Evolutionary conservation across 2,329 filamentous ascomycete species (phyloP), one percentile per base, ranked within the genome.

Genomic region (Pseudogymnoascus sp.): DNA sequence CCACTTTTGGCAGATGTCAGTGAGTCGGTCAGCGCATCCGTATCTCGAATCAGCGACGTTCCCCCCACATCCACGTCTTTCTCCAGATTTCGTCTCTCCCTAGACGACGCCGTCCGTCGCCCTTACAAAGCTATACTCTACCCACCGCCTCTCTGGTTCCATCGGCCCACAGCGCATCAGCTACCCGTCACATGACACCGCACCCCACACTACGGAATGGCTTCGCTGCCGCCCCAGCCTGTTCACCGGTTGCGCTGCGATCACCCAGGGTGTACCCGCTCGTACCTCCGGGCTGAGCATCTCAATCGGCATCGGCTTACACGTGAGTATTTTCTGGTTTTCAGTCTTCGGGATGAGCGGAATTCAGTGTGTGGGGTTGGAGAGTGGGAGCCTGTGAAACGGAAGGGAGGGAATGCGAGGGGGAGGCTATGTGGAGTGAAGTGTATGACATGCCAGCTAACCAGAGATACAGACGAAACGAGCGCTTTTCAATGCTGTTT

Each of bases 221-320:
- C 51, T n/a, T 57, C 51, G 51, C 26, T 57, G 51, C 29, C 51
- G n/a, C 51, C 51, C 14, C 51, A 57, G 29, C 42, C 61, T 7
- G 61, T 62, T 14, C 61, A 54, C 36, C 61, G 61, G 36, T 45
- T 26, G 26, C 61, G 61, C 18, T 69, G 68, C 64, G 62, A 64
- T 29, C 65, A 66, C 40, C 66, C 65, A 4, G 68, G 68, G 18
- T 69, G 68, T 65, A 63, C 61, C 51, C 65, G 67, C 16, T 68
- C 68, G 23, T 69, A 69, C 60, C 62, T 69, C 21, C 54, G 68
- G 5, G 66, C 65, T 36, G 68, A 69, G 45, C 68, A 69, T 54
- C 64, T 69, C 21, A 69, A 68, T 31, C 67, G 68, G n/a, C 68
- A 69, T 61, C 57, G 63, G 29, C 54, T 68, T n/a, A 68, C 66